Evolutionary conservation across 371 early-diverging fungal species (phyloP).

Genomic region (Apophysomyces variabilis): DNA sequence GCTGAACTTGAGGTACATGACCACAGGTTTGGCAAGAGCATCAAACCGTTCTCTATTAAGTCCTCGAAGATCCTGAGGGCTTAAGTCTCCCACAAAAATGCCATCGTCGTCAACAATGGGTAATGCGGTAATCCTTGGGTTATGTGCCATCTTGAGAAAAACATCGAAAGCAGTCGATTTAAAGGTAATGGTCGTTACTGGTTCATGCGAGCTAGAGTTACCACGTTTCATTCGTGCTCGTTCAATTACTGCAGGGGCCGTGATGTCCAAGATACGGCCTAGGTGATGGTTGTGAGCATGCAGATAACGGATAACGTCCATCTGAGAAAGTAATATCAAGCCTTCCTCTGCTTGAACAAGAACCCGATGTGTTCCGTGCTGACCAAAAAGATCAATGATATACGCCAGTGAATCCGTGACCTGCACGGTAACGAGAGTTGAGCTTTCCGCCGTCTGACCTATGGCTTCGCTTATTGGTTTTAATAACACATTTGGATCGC

Average conservation of each 20-base stretch:
- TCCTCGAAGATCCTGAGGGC: slow-evolving; percentile 66
- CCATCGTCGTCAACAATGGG: slow-evolving; percentile 60
- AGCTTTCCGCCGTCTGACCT: slow-evolving; percentile 39
- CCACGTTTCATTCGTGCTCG: slow-evolving; percentile 15
- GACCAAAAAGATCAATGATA: slow-evolving; percentile 50
- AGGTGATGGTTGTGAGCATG: slow-evolving; percentile 60
- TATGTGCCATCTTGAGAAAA: slow-evolving; percentile 51
- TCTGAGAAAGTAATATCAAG: slow-evolving; percentile 60
- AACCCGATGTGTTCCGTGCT: slow-evolving; percentile 54
- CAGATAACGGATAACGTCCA: slow-evolving; percentile 62
- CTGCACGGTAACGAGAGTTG: slow-evolving; percentile 44
- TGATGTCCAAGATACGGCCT: slow-evolving; percentile 56
- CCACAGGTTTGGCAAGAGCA: slow-evolving; percentile 45
- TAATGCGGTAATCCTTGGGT: slow-evolving; percentile 48
- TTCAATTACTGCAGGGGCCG: slow-evolving; percentile 40
- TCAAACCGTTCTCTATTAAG: slow-evolving; percentile 56
- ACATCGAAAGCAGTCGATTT: slow-evolving; percentile 58
- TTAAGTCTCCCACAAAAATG: slow-evolving; percentile 58
- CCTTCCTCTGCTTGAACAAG: slow-evolving; percentile 46
- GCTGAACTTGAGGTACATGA: slow-evolving; percentile 48
- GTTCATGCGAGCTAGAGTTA: background rate
- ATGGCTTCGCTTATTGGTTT: slow-evolving; percentile 46
- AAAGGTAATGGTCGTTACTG: slow-evolving; percentile 37
- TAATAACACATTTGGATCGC: slow-evolving; percentile 26
- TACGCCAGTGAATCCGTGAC: slow-evolving; percentile 38